phyloP scores from a whole-genome alignment of 2,329 filamentous ascomycete genomes.

The Aspergillus eucalypticola region DNA sequence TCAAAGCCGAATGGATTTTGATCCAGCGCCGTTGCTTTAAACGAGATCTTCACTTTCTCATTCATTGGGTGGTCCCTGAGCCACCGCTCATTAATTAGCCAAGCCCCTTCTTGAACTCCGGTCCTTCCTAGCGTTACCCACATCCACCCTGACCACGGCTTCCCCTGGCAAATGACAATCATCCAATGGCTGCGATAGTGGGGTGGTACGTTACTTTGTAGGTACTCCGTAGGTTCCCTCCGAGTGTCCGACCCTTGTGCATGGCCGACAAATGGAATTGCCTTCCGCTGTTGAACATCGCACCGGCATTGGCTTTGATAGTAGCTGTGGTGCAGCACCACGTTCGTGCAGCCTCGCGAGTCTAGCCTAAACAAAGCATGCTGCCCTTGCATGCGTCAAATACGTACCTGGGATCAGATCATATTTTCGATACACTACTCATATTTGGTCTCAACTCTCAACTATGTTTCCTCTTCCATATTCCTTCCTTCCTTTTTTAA shows the following conservation, averaged over 20 bases:
- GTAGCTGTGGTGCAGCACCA: neutral
- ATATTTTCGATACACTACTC: neutral
- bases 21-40: neutral
- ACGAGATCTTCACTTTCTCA: neutral
- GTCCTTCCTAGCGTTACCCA: conserved; percentile 12
- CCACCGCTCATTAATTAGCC: conserved; percentile 8
- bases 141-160: neutral
- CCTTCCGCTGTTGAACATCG: neutral
- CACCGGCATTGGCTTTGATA: neutral
- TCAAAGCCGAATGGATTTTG: neutral
- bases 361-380: neutral
- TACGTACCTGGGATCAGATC: neutral
- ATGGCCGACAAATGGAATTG: neutral
- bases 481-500: neutral
- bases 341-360: neutral
- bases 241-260: neutral
- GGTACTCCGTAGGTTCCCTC: neutral
- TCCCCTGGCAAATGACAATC: too few relatives aligned
- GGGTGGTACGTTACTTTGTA: neutral
- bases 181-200: neutral
- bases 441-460: neutral
- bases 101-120: conserved; percentile 13
- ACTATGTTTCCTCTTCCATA: neutral
- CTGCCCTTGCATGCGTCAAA: neutral
- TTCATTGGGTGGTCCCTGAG: neutral